These are phyloP conservation scores for Rhododendron ovatum DNA, from an alignment of 148 eudicot species.

Conservation along the genomic window DNA sequence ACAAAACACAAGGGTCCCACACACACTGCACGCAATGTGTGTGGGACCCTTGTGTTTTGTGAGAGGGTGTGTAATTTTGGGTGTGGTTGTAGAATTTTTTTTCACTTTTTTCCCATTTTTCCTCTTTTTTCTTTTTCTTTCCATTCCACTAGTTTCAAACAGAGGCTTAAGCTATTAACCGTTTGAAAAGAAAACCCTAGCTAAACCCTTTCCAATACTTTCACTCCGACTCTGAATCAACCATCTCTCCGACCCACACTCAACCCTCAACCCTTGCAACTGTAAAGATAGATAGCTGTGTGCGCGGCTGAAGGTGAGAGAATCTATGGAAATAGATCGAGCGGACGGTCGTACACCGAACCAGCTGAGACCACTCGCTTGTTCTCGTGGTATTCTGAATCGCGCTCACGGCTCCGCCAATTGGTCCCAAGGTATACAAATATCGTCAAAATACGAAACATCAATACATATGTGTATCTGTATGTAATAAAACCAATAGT, in stretches of 20 bases:
- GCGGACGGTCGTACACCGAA: constrained; percentile 65
- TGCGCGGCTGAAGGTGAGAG: not conserved
- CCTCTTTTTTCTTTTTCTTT: no score
- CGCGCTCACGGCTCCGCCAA: constrained; percentile 94
- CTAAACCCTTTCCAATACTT: not conserved
- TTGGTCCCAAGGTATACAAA: constrained; percentile 70
- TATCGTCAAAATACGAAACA: not conserved
- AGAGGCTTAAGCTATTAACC: no score
- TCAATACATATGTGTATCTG: no score
- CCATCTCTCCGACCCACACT: not conserved
- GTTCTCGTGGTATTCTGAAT: constrained; percentile 49
- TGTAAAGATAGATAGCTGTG: not conserved
- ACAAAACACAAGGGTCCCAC: no score
- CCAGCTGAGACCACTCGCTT: constrained; percentile 68
- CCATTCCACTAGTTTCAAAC: no score
- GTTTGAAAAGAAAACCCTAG: not conserved
- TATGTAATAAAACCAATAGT: not conserved
- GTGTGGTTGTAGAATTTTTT: no score
- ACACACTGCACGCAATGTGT: no score
- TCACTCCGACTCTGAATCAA: not conserved
- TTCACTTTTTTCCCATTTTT: no score
- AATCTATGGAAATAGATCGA: constrained; percentile 50
- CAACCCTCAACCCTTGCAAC: not conserved
- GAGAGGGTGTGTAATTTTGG: no score
- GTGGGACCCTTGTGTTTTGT: no score